phyloP scores from a whole-genome alignment of 2,329 filamentous ascomycete genomes.

The Orbilia oligospora region DNA sequence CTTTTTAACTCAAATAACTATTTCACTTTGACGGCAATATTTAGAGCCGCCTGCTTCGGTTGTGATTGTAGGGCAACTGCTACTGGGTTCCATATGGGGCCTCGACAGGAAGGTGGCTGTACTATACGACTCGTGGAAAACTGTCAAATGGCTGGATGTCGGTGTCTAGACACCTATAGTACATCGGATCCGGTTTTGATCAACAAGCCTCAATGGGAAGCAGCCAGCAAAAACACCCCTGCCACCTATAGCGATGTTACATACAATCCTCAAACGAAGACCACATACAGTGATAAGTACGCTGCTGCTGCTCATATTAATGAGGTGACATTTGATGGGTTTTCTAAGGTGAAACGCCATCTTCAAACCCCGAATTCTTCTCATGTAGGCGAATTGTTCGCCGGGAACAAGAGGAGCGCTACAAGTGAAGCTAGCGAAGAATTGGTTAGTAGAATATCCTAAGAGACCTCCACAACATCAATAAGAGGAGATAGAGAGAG shows the following conservation, averaged over 20 bases:
- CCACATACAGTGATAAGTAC: constrained; percentile 27
- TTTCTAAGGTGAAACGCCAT: neutral
- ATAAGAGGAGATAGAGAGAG: neutral
- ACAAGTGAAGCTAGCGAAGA: neutral
- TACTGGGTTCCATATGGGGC: constrained; percentile 28
- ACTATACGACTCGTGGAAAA: constrained; percentile 17
- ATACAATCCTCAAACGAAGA: constrained; percentile 33
- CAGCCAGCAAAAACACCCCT: neutral
- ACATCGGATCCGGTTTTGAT: constrained; percentile 1
- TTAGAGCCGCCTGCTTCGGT: constrained; percentile 37
- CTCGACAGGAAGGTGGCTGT: constrained; percentile 12
- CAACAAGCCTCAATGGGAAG: constrained; percentile 23
- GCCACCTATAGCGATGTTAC: constrained; percentile 8
- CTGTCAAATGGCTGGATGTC: constrained; percentile 37
- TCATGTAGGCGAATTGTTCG: neutral
- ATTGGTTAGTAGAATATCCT: neutral
- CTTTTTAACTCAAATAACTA: constrained; percentile 36
- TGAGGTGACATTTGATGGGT: constrained; percentile 1
- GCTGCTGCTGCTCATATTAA: constrained; percentile 29
- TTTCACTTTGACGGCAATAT: neutral
- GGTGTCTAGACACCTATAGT: constrained; percentile 19
- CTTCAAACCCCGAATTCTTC: constrained; percentile 6
- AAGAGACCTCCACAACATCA: neutral
- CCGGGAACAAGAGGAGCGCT: neutral
- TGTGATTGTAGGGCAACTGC: constrained; percentile 24